These are phyloP conservation scores for Bassia scoparia DNA, from an alignment of 148 eudicot species.

Conservation along the genomic window DNA sequence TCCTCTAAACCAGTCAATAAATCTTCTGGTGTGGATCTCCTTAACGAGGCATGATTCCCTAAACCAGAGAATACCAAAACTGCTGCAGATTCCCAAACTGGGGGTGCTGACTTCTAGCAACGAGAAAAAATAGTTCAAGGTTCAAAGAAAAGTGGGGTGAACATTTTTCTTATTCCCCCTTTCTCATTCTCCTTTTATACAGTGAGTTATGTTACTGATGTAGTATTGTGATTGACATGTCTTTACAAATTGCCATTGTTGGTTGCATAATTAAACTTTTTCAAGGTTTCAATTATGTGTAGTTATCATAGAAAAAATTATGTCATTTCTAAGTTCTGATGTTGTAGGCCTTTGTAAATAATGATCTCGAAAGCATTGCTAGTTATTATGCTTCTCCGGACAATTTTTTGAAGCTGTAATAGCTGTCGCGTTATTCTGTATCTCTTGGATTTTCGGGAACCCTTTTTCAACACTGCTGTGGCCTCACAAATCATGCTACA, in stretches of 20 bases:
- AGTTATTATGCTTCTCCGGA: not conserved
- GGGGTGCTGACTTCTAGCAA: slow-evolving; percentile 4
- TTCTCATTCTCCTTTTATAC: not conserved
- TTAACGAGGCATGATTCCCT: slow-evolving; percentile 6
- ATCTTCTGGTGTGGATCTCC: slow-evolving; percentile 17
- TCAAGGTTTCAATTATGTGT: not conserved
- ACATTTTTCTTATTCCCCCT: not conserved
- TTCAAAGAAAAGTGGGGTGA: not conserved
- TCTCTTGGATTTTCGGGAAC: no score
- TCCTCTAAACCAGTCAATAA: slow-evolving; percentile 13
- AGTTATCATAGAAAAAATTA: not conserved
- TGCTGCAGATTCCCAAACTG: not conserved
- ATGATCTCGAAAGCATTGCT: not conserved
- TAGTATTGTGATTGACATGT: not conserved
- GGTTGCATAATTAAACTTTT: not conserved
- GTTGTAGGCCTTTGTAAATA: slow-evolving; percentile 8
- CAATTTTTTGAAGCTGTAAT: not conserved
- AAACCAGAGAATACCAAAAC: slow-evolving; percentile 19
- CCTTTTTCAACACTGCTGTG: no score
- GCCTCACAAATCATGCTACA: no score
- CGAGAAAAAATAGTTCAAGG: not conserved
- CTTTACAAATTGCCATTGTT: not conserved
- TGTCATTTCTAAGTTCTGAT: not conserved
- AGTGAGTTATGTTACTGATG: not conserved
- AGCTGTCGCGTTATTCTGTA: no score